Evolutionary conservation across 345 rosid genomes (phyloP).

Genomic region (Conringia planisiliqua): DNA sequence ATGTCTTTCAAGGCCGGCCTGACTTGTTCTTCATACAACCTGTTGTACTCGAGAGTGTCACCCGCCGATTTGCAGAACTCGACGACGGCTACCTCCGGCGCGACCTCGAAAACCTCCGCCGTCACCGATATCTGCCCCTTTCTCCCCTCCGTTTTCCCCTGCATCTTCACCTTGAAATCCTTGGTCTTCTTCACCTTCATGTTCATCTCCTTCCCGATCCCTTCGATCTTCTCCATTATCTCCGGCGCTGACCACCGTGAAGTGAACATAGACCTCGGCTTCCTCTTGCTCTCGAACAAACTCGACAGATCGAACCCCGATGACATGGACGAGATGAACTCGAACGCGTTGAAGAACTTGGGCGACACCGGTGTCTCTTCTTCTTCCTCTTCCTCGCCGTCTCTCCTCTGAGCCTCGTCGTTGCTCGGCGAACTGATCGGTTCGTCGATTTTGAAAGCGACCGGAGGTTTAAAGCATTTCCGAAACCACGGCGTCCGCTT

Average conservation of each 20-base stretch:
- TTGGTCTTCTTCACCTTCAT: constrained; percentile 46
- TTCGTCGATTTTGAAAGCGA: constrained; percentile 31
- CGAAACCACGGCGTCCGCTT: constrained; percentile 67
- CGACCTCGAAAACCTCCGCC: constrained; percentile 64
- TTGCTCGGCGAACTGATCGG: not conserved
- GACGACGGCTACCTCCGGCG: constrained; percentile 63
- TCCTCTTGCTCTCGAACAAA: constrained; percentile 55
- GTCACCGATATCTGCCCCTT: constrained; percentile 55
- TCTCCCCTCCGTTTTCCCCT: constrained; percentile 52
- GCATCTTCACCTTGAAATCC: constrained; percentile 47
- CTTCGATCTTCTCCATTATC: constrained; percentile 50
- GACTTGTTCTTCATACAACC: constrained; percentile 56
- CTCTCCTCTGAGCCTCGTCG: not conserved
- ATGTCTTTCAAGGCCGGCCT: constrained; percentile 68
- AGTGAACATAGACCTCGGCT: constrained; percentile 53
- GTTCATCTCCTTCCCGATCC: constrained; percentile 48
- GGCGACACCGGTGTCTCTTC: constrained; percentile 1
- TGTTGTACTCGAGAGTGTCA: constrained; percentile 56
- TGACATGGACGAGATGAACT: constrained; percentile 72
- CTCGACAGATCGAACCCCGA: constrained; percentile 77
- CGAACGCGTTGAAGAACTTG: constrained; percentile 63
- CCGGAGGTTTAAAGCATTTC: constrained; percentile 41
- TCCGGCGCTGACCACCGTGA: constrained; percentile 48
- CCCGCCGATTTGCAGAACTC: constrained; percentile 65
- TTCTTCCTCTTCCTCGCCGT: not conserved